These are phyloP conservation scores for Diaporthe citrichinensis DNA, from an alignment of 2,329 filamentous ascomycete genomes.

Conservation along the genomic window DNA sequence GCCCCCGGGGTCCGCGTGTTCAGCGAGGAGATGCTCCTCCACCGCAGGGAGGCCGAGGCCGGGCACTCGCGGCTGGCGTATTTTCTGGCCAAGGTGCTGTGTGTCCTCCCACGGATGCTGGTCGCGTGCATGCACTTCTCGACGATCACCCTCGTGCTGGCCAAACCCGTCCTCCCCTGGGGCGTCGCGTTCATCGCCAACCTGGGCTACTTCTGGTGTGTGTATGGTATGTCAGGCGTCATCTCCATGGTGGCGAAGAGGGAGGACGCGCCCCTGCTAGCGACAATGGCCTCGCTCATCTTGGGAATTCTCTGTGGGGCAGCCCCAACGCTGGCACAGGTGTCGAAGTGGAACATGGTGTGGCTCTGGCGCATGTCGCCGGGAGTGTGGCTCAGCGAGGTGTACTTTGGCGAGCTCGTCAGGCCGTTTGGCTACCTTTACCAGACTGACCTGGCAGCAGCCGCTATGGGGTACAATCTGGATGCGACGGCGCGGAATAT, in stretches of 20 bases:
- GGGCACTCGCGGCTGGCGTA: constrained; percentile 70
- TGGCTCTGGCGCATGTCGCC: constrained; percentile 70
- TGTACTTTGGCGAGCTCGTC: constrained; percentile 68
- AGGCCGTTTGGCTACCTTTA: constrained; percentile 65
- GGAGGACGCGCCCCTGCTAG: constrained; percentile 70
- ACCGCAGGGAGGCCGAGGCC: constrained; percentile 68
- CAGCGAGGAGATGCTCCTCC: constrained; percentile 68
- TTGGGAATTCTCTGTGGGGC: constrained; percentile 68
- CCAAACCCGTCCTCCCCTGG: constrained; percentile 65
- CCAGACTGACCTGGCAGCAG: constrained; percentile 60
- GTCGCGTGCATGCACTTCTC: constrained; percentile 69
- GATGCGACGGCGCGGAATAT: constrained; percentile 61
- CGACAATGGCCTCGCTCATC: constrained; percentile 68
- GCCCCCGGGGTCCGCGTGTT: constrained; percentile 70
- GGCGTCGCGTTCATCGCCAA: constrained; percentile 64
- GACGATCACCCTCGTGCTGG: constrained; percentile 63
- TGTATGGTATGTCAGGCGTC: constrained; percentile 68
- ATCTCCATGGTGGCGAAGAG: constrained; percentile 68
- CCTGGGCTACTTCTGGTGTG: constrained; percentile 69
- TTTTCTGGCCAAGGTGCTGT: constrained; percentile 68
- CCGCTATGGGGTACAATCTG: constrained; percentile 61
- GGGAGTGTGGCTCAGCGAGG: constrained; percentile 69
- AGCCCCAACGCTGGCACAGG: constrained; percentile 63
- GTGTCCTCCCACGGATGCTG: constrained; percentile 65
- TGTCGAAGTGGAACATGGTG: constrained; percentile 65